Evolutionary conservation across 2,329 filamentous ascomycete genomes (phyloP).

Genomic region (Penicillium sp.): DNA sequence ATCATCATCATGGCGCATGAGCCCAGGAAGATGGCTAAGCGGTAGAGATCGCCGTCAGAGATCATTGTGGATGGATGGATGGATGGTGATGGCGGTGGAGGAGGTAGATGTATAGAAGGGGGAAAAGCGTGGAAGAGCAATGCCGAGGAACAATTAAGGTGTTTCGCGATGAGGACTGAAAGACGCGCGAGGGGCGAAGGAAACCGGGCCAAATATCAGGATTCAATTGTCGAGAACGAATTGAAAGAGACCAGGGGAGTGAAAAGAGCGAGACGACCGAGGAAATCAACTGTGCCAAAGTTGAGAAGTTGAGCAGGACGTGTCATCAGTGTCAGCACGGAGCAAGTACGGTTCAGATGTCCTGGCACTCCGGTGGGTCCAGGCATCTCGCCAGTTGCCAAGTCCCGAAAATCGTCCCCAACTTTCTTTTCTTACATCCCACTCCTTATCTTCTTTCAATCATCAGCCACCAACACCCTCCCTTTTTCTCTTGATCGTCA

Average conservation of each 20-base stretch:
- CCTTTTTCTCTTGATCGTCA: not conserved
- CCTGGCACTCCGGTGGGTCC: too few relatives aligned
- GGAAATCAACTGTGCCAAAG: not conserved
- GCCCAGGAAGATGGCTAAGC: conserved; percentile 89
- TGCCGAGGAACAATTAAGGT: not conserved
- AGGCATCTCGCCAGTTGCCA: not conserved
- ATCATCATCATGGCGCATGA: conserved; percentile 88
- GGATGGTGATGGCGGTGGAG: conserved; percentile 1
- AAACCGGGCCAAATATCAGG: too few relatives aligned
- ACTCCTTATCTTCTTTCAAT: conserved; percentile 5
- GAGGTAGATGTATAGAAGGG: not conserved
- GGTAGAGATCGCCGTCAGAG: conserved; percentile 87
- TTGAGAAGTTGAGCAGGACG: not conserved
- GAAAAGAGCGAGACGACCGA: not conserved
- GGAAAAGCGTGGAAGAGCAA: too few relatives aligned
- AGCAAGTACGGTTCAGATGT: too few relatives aligned
- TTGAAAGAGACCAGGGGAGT: not conserved
- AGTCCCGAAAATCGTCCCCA: not conserved
- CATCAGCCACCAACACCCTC: not conserved
- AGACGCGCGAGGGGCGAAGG: not conserved
- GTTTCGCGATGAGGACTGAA: not conserved
- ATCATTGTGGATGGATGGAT: conserved; percentile 71
- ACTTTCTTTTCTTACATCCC: not conserved
- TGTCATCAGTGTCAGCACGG: not conserved
- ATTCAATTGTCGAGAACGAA: not conserved